These are phyloP conservation scores for Chenopodium formosanum DNA, from an alignment of 148 eudicot genomes.

Conservation along the genomic window DNA sequence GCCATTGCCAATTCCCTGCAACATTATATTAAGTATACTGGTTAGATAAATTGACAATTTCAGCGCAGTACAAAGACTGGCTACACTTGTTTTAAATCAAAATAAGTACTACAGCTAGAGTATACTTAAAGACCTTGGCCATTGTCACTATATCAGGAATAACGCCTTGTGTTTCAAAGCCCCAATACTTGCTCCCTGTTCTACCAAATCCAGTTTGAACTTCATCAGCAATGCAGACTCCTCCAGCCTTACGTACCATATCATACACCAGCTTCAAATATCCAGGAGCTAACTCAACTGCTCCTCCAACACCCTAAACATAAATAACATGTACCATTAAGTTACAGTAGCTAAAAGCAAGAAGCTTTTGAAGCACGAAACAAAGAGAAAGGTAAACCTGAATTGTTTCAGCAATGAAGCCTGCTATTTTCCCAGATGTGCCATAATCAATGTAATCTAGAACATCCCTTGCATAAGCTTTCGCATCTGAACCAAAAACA, in stretches of 20 bases:
- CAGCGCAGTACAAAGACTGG: background rate
- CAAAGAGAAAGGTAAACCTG: constrained; percentile 48
- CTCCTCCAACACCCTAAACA: constrained; percentile 93
- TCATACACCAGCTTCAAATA: constrained; percentile 80
- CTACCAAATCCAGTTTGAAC: constrained; percentile 97
- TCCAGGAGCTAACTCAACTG: constrained; percentile 96
- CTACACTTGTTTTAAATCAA: background rate
- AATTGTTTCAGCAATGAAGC: constrained; percentile 96
- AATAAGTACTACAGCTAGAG: background rate
- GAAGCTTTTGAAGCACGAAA: constrained; percentile 1
- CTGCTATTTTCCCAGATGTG: constrained; percentile 90
- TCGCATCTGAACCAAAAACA: constrained; percentile 77
- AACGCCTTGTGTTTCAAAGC: constrained; percentile 81
- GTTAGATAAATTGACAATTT: background rate
- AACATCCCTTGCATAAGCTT: constrained; percentile 73
- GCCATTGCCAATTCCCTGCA: constrained; percentile 96
- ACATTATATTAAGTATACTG: background rate
- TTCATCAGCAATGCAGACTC: constrained; percentile 92
- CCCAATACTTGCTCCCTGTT: constrained; percentile 94
- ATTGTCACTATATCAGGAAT: constrained; percentile 91
- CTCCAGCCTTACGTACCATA: constrained; percentile 86
- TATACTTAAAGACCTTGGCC: constrained; percentile 65
- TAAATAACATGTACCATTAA: constrained; percentile 5
- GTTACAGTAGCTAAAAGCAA: background rate
- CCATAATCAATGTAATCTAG: constrained; percentile 92